Percentiles rank a stretch among this genome's conserved stretches.
Evolutionary conservation across 2,329 filamentous ascomycete species (phyloP).

Genomic region (Trichoderma simmonsii): DNA sequence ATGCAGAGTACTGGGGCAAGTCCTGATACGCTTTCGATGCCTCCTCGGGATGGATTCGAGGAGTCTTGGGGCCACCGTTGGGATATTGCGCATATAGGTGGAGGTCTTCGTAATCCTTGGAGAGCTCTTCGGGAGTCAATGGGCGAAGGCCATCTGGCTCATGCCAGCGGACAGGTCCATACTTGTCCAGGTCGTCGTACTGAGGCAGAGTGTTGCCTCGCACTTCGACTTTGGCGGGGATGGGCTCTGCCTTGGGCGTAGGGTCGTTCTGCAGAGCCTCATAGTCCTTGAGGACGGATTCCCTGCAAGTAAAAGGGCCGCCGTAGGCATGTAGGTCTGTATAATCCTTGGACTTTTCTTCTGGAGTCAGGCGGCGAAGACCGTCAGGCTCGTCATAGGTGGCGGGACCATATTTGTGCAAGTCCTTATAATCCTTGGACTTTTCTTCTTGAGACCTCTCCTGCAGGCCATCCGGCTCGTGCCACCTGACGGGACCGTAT

Average conservation of each 20-base stretch:
- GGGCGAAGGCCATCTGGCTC: constrained; percentile 39
- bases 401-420: constrained; percentile 38
- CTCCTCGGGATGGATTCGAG: constrained; percentile 33
- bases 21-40: constrained; percentile 38
- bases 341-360: constrained; percentile 32
- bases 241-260: constrained; percentile 36
- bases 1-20: constrained; percentile 33
- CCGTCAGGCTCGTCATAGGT: constrained; percentile 33
- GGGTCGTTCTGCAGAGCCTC: constrained; percentile 30
- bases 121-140: constrained; percentile 33
- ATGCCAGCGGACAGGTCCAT: constrained; percentile 37
- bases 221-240: constrained; percentile 35
- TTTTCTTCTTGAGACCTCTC: constrained; percentile 32
- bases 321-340: constrained; percentile 38
- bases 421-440: constrained; percentile 41
- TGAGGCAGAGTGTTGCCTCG: constrained; percentile 28
- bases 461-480: constrained; percentile 32
- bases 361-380: constrained; percentile 28
- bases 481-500: constrained; percentile 32
- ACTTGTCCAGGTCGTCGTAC: constrained; percentile 43
- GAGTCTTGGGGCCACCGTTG: constrained; percentile 25
- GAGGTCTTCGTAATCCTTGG: constrained; percentile 40
- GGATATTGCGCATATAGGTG: constrained; percentile 35
- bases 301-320: constrained; percentile 34
- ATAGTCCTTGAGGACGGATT: constrained; percentile 28